phyloP scores from a whole-genome alignment of 495 filamentous ascomycete genomes.

The Penicillium malachiteum region DNA sequence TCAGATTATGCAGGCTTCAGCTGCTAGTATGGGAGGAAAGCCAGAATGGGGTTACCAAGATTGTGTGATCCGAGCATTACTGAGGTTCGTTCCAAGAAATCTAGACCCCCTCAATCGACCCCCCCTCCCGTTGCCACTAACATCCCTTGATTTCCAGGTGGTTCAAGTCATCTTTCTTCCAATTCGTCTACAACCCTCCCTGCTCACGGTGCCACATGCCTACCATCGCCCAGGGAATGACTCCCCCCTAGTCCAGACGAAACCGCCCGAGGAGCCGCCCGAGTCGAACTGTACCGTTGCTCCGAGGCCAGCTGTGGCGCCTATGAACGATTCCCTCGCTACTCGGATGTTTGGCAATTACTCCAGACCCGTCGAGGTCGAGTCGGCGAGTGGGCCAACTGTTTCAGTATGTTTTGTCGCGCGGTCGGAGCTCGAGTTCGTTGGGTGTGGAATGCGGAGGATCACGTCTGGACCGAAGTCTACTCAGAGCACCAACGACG shows the following conservation, averaged over 20 bases:
- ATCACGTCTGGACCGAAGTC: constrained; percentile 96
- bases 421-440: constrained; percentile 87
- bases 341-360: constrained; percentile 93
- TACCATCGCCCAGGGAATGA: constrained; percentile 79
- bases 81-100: constrained; percentile 53
- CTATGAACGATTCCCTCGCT: constrained; percentile 89
- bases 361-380: constrained; percentile 82
- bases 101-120: constrained; percentile 4
- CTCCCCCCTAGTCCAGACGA: constrained; percentile 85
- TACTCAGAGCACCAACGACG: constrained; percentile 91
- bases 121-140: constrained; percentile 16
- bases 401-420: constrained; percentile 97
- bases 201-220: constrained; percentile 78
- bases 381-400: constrained; percentile 96
- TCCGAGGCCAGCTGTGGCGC: constrained; percentile 65
- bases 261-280: constrained; percentile 76
- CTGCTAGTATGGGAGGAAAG: constrained; percentile 76
- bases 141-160: constrained; percentile 57
- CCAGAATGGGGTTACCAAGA: constrained; percentile 98
- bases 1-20: constrained; percentile 81
- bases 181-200: constrained; percentile 92
- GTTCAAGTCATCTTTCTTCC: constrained; percentile 94
- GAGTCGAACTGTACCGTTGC: constrained; percentile 89
- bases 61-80: constrained; percentile 86
- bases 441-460: constrained; percentile 98